Percentiles rank a stretch among this genome's conserved stretches.
Evolutionary conservation across 2,329 filamentous ascomycete species (phyloP).

Genomic region (Colletotrichum echinochloae): DNA sequence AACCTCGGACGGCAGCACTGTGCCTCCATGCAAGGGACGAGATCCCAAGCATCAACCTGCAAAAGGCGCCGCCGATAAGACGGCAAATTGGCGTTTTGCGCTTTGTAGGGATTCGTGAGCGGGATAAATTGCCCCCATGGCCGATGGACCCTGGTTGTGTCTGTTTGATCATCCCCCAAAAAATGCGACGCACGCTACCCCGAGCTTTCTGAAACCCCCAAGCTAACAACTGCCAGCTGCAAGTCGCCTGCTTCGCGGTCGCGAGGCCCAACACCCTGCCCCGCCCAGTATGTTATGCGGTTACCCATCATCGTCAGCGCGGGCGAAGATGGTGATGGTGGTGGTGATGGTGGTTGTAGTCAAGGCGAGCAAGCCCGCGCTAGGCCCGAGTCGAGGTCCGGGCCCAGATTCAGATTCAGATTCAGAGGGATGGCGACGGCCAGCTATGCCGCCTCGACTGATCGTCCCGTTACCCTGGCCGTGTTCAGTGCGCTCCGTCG

Average conservation of each 20-base stretch:
- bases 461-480: conserved; percentile 46
- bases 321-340: conserved; percentile 21
- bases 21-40: conserved; percentile 36
- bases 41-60: conserved; percentile 38
- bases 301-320: conserved; percentile 26
- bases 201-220: conserved; percentile 41
- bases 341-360: conserved; percentile 13
- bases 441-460: conserved; percentile 42
- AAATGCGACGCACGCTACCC: conserved; percentile 38
- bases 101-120: conserved; percentile 21
- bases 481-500: conserved; percentile 31
- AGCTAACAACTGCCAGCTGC: conserved; percentile 35
- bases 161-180: conserved; percentile 42
- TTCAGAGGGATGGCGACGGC: conserved; percentile 12
- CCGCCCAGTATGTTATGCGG: conserved; percentile 7
- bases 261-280: conserved; percentile 15
- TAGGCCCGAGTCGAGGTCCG: conserved; percentile 31
- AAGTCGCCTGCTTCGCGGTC: conserved; percentile 26
- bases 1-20: conserved; percentile 37
- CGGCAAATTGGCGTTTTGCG: conserved; percentile 35
- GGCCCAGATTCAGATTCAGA: conserved; percentile 18
- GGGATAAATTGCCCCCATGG: conserved; percentile 23
- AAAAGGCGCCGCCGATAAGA: conserved; percentile 24
- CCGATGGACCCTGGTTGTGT: conserved; percentile 35
- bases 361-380: conserved; percentile 38